Evolutionary conservation across 176 grass and related monocot genomes (phyloP).

Genomic region (Cenchrus fungigraminus): DNA sequence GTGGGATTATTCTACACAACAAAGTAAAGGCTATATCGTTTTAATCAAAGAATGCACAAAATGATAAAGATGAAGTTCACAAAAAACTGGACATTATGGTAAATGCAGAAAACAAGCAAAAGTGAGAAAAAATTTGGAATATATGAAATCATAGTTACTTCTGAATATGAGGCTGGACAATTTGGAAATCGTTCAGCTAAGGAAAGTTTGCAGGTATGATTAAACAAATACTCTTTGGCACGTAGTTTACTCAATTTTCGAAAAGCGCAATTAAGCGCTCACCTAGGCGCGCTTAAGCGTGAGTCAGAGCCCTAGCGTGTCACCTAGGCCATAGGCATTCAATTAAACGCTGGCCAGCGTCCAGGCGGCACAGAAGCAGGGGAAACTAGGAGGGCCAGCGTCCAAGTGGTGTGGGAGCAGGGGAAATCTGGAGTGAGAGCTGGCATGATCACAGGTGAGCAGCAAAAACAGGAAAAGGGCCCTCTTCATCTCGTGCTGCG

Average conservation of each 20-base stretch:
- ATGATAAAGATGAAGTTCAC: background rate
- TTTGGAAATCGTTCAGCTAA: background rate
- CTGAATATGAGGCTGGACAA: background rate
- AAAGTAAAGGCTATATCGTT: background rate
- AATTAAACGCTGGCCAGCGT: too few relatives aligned
- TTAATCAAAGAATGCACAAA: background rate
- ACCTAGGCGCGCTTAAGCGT: too few relatives aligned
- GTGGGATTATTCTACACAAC: background rate
- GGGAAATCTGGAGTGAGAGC: too few relatives aligned
- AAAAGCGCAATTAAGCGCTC: too few relatives aligned
- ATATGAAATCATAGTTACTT: background rate
- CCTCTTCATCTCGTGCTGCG: too few relatives aligned
- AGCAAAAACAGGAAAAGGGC: too few relatives aligned
- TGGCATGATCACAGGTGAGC: too few relatives aligned
- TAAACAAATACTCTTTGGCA: background rate
- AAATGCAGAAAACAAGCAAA: background rate
- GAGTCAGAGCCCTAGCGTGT: too few relatives aligned
- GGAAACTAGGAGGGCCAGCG: too few relatives aligned
- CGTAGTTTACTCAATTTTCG: background rate
- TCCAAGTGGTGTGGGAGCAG: too few relatives aligned
- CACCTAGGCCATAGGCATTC: too few relatives aligned
- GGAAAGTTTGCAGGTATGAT: background rate
- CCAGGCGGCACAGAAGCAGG: too few relatives aligned
- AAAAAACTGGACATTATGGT: background rate
- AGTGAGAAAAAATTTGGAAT: background rate